Evolutionary conservation across 2,329 filamentous ascomycete genomes (phyloP).

Genomic region (Venturia oleaginea): DNA sequence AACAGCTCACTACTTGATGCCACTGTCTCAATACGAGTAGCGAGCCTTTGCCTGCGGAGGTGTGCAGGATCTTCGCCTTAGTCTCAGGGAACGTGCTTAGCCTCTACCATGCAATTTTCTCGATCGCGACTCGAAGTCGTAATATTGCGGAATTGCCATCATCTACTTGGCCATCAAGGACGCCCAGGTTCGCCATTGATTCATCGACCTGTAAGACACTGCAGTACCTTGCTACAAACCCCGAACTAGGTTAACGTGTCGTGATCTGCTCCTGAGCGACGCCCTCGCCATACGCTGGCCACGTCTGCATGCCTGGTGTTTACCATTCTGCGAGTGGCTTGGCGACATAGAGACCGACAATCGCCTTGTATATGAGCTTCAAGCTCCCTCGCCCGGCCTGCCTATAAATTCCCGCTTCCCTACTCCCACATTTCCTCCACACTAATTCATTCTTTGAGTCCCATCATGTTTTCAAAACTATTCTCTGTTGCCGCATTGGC

Average conservation of each 20-base stretch:
- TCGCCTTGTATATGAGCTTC: not conserved
- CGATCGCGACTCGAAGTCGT: constrained; percentile 1
- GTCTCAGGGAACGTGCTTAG: not conserved
- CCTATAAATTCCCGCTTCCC: too few relatives aligned
- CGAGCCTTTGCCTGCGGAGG: constrained; percentile 3
- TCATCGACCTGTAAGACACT: not conserved
- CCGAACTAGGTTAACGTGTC: constrained; percentile 1
- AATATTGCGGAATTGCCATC: constrained; percentile 5
- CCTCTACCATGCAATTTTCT: not conserved
- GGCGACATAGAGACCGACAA: not conserved
- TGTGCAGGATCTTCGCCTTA: not conserved
- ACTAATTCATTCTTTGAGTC: not conserved
- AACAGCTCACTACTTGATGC: too few relatives aligned
- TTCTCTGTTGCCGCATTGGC: constrained; percentile 29
- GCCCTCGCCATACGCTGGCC: not conserved
- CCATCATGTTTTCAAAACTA: constrained; percentile 32
- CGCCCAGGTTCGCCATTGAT: not conserved
- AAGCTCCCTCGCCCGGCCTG: not conserved
- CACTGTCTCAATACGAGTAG: not conserved
- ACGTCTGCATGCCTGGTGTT: not conserved
- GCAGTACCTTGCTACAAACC: not conserved
- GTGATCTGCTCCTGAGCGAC: not conserved
- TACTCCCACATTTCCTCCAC: not conserved
- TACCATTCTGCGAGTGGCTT: not conserved
- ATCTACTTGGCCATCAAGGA: not conserved